Evolutionary conservation across 768 basidiomycete species (phyloP).

Genomic region (Leccinum variicolor): DNA sequence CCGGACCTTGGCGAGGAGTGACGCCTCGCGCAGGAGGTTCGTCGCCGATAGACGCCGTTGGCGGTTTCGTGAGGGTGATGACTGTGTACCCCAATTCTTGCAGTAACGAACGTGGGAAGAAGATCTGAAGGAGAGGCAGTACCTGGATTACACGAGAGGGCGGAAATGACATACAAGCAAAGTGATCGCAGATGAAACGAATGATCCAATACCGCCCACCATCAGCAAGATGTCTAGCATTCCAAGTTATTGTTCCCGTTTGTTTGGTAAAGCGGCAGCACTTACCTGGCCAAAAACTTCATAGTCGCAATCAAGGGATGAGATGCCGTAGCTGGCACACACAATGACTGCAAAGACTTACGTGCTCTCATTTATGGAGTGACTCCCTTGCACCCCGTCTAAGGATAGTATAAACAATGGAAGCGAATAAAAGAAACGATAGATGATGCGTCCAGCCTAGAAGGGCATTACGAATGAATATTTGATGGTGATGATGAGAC

Average conservation of each 20-base stretch:
- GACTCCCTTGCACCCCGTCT: constrained; percentile 55
- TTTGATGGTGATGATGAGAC: constrained; percentile 24
- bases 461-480: neutral
- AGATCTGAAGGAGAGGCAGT: constrained; percentile 43
- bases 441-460: constrained; percentile 67
- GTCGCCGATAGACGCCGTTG: constrained; percentile 19
- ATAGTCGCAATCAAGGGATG: neutral
- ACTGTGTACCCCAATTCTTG: constrained; percentile 59
- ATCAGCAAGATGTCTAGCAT: constrained; percentile 63
- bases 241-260: neutral
- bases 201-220: constrained; percentile 69
- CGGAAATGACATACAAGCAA: constrained; percentile 53
- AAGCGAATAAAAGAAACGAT: constrained; percentile 70
- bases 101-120: constrained; percentile 74
- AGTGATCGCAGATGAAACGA: constrained; percentile 78
- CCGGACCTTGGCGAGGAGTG: constrained; percentile 7
- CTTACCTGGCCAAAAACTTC: constrained; percentile 61
- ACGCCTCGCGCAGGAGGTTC: neutral
- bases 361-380: constrained; percentile 51
- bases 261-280: neutral
- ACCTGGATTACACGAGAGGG: neutral
- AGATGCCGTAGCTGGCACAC: neutral
- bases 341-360: constrained; percentile 37
- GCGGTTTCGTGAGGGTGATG: constrained; percentile 31
- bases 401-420: constrained; percentile 65